These are phyloP conservation scores for Populus hybrid DNA, from an alignment of 441 rosid species.

Conservation along the genomic window DNA sequence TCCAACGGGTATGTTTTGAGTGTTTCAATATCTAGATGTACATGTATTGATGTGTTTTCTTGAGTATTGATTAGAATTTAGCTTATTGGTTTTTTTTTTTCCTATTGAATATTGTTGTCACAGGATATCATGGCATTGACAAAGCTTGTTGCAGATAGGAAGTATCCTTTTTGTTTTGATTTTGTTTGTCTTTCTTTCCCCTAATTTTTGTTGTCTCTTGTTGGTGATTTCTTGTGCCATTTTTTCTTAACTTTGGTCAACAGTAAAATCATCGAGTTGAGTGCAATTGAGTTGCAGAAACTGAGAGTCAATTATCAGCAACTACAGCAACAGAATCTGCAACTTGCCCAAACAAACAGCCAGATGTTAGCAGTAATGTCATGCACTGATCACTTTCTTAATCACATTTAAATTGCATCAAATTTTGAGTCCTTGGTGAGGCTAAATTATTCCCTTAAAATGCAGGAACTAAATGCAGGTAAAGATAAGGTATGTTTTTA, in stretches of 20 bases:
- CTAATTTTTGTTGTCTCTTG: constrained; percentile 13
- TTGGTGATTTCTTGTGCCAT: constrained; percentile 13
- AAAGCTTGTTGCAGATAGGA: constrained; percentile 50
- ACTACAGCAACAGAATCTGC: constrained; percentile 55
- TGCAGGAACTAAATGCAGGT: constrained; percentile 60
- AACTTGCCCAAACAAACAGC: constrained; percentile 58
- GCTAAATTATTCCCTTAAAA: constrained; percentile 17
- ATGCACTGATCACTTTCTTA: constrained; percentile 12
- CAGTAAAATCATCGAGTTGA: constrained; percentile 58
- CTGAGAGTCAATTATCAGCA: constrained; percentile 48
- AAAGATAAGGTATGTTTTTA: constrained; percentile 50
- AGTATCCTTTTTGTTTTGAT: constrained; percentile 37
- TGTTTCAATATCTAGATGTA: background rate
- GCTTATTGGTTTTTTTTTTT: constrained; percentile 13
- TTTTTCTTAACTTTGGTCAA: constrained; percentile 23
- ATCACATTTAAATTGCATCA: constrained; percentile 5
- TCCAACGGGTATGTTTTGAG: constrained; percentile 42
- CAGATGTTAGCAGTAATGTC: constrained; percentile 56
- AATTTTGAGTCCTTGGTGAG: constrained; percentile 14
- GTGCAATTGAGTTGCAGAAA: constrained; percentile 49
- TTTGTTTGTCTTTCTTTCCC: background rate
- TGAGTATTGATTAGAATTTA: background rate
- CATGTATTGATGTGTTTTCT: background rate
- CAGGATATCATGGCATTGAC: constrained; percentile 60
- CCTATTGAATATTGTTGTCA: constrained; percentile 10